Percentiles rank a stretch among this genome's conserved stretches.
phyloP scores from a whole-genome alignment of 805 yeast genomes.

The Zygosaccharomyces pseudorouxii region DNA sequence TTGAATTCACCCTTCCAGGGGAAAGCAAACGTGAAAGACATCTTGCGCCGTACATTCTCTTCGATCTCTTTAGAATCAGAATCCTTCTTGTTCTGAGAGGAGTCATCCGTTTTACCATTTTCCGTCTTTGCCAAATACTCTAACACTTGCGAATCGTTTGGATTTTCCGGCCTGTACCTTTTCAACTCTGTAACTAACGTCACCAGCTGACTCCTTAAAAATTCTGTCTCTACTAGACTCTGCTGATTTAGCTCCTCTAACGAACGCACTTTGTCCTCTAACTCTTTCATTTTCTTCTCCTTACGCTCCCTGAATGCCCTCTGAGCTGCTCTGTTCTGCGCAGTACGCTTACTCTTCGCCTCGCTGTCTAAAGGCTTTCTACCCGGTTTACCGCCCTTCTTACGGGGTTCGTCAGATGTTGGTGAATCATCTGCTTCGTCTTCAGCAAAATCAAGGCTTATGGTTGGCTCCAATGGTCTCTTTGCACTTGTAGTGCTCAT shows the following conservation, averaged over 20 bases:
- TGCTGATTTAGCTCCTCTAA: conserved; percentile 69
- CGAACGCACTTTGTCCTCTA: conserved; percentile 69
- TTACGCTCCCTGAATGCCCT: conserved; percentile 94
- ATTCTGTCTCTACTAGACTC: conserved; percentile 66
- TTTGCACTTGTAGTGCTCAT: conserved; percentile 19
- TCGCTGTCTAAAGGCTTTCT: conserved; percentile 75
- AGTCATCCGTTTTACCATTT: not conserved
- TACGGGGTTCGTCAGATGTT: conserved; percentile 11
- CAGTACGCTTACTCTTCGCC: conserved; percentile 85
- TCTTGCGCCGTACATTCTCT: conserved; percentile 20
- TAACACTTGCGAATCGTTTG: conserved; percentile 26
- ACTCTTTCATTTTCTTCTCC: conserved; percentile 77
- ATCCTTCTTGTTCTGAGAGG: not conserved
- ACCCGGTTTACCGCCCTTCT: conserved; percentile 56
- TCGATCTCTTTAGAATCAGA: conserved; percentile 7
- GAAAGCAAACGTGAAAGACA: conserved; percentile 48
- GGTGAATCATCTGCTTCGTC: conserved; percentile 2
- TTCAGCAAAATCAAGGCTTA: conserved; percentile 1
- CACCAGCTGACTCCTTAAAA: conserved; percentile 70
- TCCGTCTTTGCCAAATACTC: conserved; percentile 20
- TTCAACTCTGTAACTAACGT: conserved; percentile 67
- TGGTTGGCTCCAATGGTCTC: conserved; percentile 15
- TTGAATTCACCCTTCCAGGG: conserved; percentile 40
- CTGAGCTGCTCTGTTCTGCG: conserved; percentile 98
- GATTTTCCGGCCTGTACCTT: conserved; percentile 45